Evolutionary conservation across 768 basidiomycete genomes (phyloP), one percentile per base, ranked within the genome.

Genomic region (Dioszegia aurantiaca): DNA sequence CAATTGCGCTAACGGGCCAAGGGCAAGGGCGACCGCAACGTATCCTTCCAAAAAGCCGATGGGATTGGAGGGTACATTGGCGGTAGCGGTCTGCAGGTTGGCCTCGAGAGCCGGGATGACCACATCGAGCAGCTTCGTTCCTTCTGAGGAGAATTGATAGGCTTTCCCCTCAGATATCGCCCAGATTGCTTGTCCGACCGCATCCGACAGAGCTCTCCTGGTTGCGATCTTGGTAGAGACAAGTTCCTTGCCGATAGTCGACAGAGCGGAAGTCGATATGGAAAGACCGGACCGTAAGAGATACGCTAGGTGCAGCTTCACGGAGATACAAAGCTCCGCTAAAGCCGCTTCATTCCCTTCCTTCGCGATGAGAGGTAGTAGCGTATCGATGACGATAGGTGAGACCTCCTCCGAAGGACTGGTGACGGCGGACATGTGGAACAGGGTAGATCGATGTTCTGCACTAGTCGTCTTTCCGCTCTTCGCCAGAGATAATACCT

Each of bases 31-130:
- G 23, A 85, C 72, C 0, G 88, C 85, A 12, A 92, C 82, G 70
- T 91, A 94, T 0, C 88, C 91, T 68, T 95, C 93, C 40, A 88
- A 70, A n/a, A 87, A 86, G 0, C 87, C 87, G 0, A 81, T 82
- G 41, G 81, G 73, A 0, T 82, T 78, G 51, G 81, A 84, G 43
- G 87, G 68, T 0, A 86, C 83, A 69, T 85, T 87, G 16, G 79
- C 76, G 6, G 83, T 77, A 17, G 87, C 83, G 9, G 80, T 80
- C 77, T 88, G 90, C 51, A 94, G 69, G 60, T 81, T 84, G 0
- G 77, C 78, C 63, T 92, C 90, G n/a, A 93, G 76, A 0, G 85
- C 80, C 0, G 85, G 83, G 1, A 83, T 61, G 2, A 90, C 57
- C 0, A 78, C 79, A 45, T 80, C 81, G 1, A 83, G 82, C 61